Base-by-base conservation (phyloP, 345 rosid genomes). In the Aethionema arabicum region DNA sequence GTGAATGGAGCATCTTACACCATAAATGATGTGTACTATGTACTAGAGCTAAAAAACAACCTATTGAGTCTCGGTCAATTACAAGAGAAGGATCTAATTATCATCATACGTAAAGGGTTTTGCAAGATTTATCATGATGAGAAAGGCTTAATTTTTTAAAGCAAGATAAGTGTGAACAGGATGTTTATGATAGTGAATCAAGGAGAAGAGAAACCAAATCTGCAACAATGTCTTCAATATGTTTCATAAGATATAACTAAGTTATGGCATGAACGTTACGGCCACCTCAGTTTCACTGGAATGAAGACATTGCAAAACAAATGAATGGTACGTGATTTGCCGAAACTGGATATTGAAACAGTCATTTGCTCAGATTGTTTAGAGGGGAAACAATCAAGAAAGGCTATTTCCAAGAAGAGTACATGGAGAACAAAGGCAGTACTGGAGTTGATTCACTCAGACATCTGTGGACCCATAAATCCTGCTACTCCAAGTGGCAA, bases 261-360 rank as follows among this genome's bases (percentile, higher is more conserved):
- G 4, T n/a, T 55, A 1, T 59, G 52, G 63, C 63, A 59, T 8
- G 15, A 32, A 12, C 6, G 41, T 4, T 60, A 60, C n/a, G 55
- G 55, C 0, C 38, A 60, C n/a, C 52, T 60, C 11, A 52, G 16
- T 35, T n/a, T n/a, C 40, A 52, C 6, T 7, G 54, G 52, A 0
- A 35, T 44, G 65, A 44, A 29, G 7, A 44, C 65, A 0, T 7
- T 44, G 1, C 53, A 21, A 6, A 51, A 41, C 16, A 16, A 42
- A 36, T 30, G 40, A 0, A 61, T 47, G 55, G 42, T 61, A 7
- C 32, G 12, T 11, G 32, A n/a, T 8, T 0, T 61, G 5, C 66
- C 56, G 8, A 16, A 0, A 4, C 30, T 45, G 2, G 35, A 30
- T 0, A 10, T 4, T 0, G n/a, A n/a, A n/a, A n/a, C 49, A 45